These are phyloP conservation scores for Dactylellina haptotyla DNA, from an alignment of 2,329 filamentous ascomycete genomes.

Conservation along the genomic window DNA sequence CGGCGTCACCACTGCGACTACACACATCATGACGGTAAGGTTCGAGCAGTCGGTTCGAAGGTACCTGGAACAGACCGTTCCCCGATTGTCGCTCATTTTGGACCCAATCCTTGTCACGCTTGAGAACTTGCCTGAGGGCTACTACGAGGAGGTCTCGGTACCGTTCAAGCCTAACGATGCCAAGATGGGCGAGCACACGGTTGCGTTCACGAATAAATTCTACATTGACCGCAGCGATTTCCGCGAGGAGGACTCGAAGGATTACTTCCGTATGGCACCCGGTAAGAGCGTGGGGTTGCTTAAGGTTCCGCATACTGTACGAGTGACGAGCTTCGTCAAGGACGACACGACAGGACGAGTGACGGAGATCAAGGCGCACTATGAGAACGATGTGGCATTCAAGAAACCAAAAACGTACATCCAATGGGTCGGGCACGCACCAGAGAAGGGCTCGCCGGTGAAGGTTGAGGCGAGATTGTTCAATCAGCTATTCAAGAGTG, in stretches of 20 bases:
- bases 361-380: conserved; percentile 73
- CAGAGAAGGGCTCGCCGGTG: conserved; percentile 70
- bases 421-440: conserved; percentile 84
- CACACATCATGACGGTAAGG: conserved; percentile 80
- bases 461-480: conserved; percentile 80
- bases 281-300: conserved; percentile 79
- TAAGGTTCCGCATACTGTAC: conserved; percentile 75
- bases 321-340: conserved; percentile 74
- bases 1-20: conserved; percentile 83
- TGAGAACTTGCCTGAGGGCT: conserved; percentile 77
- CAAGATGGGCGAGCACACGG: conserved; percentile 70
- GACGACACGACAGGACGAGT: conserved; percentile 73
- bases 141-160: conserved; percentile 72
- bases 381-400: conserved; percentile 74
- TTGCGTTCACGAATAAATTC: conserved; percentile 77
- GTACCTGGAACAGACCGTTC: conserved; percentile 87
- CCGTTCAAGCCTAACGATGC: conserved; percentile 87
- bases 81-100: conserved; percentile 86
- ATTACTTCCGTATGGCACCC: conserved; percentile 81
- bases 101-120: conserved; percentile 86
- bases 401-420: conserved; percentile 80
- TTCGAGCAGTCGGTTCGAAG: conserved; percentile 86
- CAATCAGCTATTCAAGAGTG: conserved; percentile 84
- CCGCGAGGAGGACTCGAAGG: conserved; percentile 74
- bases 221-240: conserved; percentile 88